phyloP scores from a whole-genome alignment of 2,329 filamentous ascomycete species.

The Elsinoe perseae region DNA sequence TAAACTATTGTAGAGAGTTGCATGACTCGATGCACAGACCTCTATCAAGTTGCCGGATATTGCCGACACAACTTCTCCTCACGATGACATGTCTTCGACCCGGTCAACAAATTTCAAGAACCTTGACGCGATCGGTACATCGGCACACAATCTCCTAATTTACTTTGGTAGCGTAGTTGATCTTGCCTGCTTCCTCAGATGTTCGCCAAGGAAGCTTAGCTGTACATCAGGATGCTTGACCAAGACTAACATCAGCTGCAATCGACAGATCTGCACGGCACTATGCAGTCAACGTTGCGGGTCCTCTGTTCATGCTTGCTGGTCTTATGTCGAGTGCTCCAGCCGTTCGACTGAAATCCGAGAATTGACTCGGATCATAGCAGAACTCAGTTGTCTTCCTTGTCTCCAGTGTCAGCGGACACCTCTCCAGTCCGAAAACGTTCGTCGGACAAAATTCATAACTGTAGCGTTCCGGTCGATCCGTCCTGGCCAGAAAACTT shows the following conservation, averaged over 20 bases:
- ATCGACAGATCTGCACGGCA: background rate
- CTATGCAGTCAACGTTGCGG: background rate
- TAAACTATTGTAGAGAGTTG: no score
- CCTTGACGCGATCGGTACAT: background rate
- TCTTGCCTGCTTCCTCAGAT: background rate
- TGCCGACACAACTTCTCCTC: background rate
- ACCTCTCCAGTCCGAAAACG: no score
- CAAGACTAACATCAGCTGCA: background rate
- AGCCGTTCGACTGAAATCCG: no score
- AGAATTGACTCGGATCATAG: background rate
- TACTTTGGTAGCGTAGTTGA: background rate
- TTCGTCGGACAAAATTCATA: background rate
- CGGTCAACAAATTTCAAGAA: background rate
- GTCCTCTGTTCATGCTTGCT: background rate
- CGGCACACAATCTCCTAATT: background rate
- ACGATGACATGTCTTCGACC: no score
- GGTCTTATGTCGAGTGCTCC: background rate
- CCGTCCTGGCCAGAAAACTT: background rate
- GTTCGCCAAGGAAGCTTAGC: conserved; percentile 2
- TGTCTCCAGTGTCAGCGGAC: no score
- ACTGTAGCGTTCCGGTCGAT: background rate
- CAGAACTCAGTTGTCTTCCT: no score
- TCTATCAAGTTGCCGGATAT: background rate
- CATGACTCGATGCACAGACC: no score
- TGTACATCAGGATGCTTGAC: background rate